Conservation (phyloP, 140 eudicot species). For the Bidens hawaiensis region DNA sequence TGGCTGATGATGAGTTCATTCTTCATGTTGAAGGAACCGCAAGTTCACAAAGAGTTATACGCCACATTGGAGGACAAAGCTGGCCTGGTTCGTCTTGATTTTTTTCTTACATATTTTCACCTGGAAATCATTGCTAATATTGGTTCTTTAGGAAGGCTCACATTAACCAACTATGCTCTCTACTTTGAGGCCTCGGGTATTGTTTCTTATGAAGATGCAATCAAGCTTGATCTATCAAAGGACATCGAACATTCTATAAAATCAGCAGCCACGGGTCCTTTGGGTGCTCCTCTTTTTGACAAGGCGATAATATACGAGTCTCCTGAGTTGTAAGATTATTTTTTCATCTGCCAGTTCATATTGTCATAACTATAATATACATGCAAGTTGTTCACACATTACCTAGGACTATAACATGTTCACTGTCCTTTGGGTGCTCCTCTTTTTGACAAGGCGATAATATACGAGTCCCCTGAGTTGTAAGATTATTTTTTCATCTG, state of each 20-base stretch:
- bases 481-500: constrained; percentile 31
- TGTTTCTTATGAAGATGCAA: constrained; percentile 64
- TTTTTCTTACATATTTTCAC: neutral
- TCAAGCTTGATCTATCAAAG: constrained; percentile 75
- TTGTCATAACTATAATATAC: neutral
- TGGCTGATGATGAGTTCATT: constrained; percentile 84
- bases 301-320: constrained; percentile 74
- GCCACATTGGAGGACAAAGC: constrained; percentile 87
- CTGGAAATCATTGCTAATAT: neutral
- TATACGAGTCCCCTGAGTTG: constrained; percentile 68
- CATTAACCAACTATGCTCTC: constrained; percentile 84
- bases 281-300: constrained; percentile 94
- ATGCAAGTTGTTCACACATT: neutral
- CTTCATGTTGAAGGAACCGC: constrained; percentile 96
- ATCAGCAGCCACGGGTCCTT: constrained; percentile 83
- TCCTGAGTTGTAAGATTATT: constrained; percentile 58
- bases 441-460: constrained; percentile 80
- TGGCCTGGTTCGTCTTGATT: constrained; percentile 76
- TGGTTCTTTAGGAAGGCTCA: constrained; percentile 66
- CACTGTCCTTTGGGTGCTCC: constrained; percentile 99
- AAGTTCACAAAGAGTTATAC: constrained; percentile 75
- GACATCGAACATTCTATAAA: constrained; percentile 51
- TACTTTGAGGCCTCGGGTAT: constrained; percentile 85
- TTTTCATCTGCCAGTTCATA: neutral
- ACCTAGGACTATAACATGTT: no score